phyloP scores from a whole-genome alignment of 495 filamentous ascomycete species.

The Rhypophila decipiens region DNA sequence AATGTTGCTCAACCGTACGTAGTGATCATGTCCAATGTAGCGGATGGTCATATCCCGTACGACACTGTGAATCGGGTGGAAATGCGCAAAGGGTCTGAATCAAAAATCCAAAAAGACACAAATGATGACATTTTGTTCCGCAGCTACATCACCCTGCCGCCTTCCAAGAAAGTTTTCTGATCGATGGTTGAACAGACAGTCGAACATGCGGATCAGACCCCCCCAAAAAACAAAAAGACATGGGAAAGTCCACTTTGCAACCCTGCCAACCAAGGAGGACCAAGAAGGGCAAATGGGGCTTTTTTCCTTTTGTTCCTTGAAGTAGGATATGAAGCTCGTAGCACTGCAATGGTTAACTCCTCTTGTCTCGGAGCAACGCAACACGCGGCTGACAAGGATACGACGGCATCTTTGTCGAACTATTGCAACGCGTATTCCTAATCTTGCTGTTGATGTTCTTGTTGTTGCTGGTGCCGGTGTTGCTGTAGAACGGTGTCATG shows the following conservation, averaged over 20 bases:
- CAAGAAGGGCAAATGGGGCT: no score
- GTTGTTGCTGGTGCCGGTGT: no score
- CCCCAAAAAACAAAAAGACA: background rate
- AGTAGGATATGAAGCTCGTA: background rate
- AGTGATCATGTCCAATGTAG: no score
- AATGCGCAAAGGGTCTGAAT: slow-evolving; percentile 9
- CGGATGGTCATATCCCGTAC: no score
- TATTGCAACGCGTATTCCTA: no score
- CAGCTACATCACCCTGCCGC: background rate
- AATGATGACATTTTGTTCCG: slow-evolving; percentile 11
- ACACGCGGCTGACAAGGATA: background rate
- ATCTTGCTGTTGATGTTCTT: no score
- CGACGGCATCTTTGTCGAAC: background rate
- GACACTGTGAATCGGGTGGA: no score
- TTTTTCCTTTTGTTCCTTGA: background rate
- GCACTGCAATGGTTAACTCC: background rate
- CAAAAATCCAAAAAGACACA: no score
- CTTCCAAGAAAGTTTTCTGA: slow-evolving; percentile 1
- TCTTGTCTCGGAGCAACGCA: background rate
- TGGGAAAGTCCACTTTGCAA: no score
- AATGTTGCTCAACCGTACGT: no score
- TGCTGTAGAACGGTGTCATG: no score
- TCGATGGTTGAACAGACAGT: background rate
- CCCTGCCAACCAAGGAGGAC: no score
- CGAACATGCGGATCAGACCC: background rate